These are phyloP conservation scores for Backusella parvicylindrica DNA, from an alignment of 192 early-diverging fungal genomes.

Conservation along the genomic window DNA sequence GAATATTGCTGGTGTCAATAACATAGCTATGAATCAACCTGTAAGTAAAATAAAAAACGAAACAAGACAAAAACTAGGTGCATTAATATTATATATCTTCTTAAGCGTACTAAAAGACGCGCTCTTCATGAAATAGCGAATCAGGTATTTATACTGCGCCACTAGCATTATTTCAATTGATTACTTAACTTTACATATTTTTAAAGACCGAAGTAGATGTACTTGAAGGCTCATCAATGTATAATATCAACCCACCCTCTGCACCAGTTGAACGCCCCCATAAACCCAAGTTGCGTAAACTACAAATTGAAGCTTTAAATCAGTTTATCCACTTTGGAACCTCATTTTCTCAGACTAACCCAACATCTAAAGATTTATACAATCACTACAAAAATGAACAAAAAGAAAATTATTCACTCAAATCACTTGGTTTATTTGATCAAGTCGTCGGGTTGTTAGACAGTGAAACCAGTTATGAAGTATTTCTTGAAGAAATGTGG, in stretches of 20 bases:
- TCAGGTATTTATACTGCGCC: neutral
- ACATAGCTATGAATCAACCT: neutral
- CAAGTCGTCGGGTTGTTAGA: neutral
- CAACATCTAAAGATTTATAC: neutral
- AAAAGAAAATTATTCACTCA: neutral
- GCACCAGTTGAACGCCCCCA: neutral
- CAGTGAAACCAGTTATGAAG: neutral
- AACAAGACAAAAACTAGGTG: conserved; percentile 1
- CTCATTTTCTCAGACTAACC: neutral
- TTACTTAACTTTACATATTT: neutral
- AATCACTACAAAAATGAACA: neutral
- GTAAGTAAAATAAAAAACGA: conserved; percentile 3
- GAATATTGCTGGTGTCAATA: neutral
- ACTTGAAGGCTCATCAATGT: neutral
- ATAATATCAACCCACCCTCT: neutral
- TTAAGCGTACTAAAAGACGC: conserved; percentile 2
- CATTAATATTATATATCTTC: neutral
- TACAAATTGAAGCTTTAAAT: neutral
- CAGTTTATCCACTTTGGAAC: neutral
- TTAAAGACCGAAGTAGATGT: neutral
- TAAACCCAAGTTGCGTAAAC: neutral
- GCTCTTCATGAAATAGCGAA: neutral
- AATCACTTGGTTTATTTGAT: neutral
- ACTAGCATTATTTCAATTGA: neutral
- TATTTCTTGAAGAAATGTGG: neutral